These are phyloP conservation scores for Erysimum cheiranthoides DNA, from an alignment of 345 rosid genomes.

Conservation along the genomic window DNA sequence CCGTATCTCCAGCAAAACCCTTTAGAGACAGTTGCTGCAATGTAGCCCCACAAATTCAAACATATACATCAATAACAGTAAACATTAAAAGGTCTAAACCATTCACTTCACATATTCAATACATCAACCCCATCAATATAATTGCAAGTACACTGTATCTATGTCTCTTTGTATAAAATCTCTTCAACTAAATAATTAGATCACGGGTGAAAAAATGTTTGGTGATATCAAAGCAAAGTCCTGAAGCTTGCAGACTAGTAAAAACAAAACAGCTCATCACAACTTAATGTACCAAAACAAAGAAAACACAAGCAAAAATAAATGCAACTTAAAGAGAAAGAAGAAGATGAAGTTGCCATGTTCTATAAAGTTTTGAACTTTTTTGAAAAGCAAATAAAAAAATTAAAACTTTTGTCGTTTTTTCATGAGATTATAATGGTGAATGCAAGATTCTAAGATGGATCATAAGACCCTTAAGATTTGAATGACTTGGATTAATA, in stretches of 20 bases:
- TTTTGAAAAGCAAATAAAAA: conserved; percentile 29
- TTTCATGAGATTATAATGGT: conserved; percentile 39
- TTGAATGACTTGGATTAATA: background rate
- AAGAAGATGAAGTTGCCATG: conserved; percentile 52
- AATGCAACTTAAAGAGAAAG: conserved; percentile 45
- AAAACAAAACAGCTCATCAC: conserved; percentile 14
- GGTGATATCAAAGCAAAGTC: conserved; percentile 44
- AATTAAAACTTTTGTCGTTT: conserved; percentile 63
- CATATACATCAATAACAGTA: conserved; percentile 17
- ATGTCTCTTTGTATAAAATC: conserved; percentile 26
- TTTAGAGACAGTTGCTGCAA: conserved; percentile 94
- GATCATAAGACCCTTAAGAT: background rate
- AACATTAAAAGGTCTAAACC: too few relatives aligned
- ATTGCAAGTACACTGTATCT: conserved; percentile 17
- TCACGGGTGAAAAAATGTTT: conserved; percentile 58
- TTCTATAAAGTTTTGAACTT: conserved; percentile 44
- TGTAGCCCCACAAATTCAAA: conserved; percentile 33
- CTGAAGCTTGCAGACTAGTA: conserved; percentile 43
- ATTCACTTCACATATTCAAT: conserved; percentile 20
- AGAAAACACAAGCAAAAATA: conserved; percentile 40
- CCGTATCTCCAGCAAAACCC: conserved; percentile 99
- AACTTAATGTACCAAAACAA: conserved; percentile 43
- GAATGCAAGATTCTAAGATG: conserved; percentile 55
- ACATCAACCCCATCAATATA: conserved; percentile 3
- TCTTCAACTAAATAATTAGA: conserved; percentile 41